Base-by-base conservation (phyloP, 768 basidiomycete species). In the Chalciporus pseudorubinellus region DNA sequence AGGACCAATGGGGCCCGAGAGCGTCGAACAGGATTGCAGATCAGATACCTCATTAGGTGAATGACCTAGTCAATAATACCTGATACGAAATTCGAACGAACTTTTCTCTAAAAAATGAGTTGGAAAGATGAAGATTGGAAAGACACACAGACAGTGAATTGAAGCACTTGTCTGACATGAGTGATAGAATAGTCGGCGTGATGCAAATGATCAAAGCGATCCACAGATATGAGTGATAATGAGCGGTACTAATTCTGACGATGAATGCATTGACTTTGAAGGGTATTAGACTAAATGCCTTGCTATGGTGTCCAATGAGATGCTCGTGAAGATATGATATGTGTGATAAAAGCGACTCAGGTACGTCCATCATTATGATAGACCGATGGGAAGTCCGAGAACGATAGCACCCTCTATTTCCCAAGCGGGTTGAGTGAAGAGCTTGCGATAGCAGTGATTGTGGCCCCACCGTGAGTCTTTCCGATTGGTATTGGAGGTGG, bases 401-500 rank as follows among this genome's bases (percentile, higher is more conserved):
- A 53, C 6, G n/a, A 34, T 18, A 22, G 22, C 16, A 45, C 18
- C 47, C 48, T n/a, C 51, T 43, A 57, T 51, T 57, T 65, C 28
- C 60, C 60, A 44, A 54, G 22, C 20, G 62, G 58, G 38, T 22
- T 42, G 48, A 46, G 46, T 20, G 73, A 61, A n/a, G 74, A 73
- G 24, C 64, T 68, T 19, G 75, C 72, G 36, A 87, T 85, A 1
- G 83, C 73, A 7, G 82, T 82, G 29, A 87, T 82, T 31, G 79
- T 80, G 19, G 75, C 77, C 9, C 81, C 83, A 13, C 77, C 61
- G 48, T 77, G 74, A 1, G 76, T 77, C 44, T 65, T 72, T 26
- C 72, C 74, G 2, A 77, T 69, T 10, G 89, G 86, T 40, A 85
- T 74, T 14, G 87, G 84, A 29, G 89, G 88, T 1, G 88, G 82